Evolutionary conservation across 805 yeast genomes (phyloP), one percentile per base, ranked within the genome.

Genomic region (Ogataea ganodermae): DNA sequence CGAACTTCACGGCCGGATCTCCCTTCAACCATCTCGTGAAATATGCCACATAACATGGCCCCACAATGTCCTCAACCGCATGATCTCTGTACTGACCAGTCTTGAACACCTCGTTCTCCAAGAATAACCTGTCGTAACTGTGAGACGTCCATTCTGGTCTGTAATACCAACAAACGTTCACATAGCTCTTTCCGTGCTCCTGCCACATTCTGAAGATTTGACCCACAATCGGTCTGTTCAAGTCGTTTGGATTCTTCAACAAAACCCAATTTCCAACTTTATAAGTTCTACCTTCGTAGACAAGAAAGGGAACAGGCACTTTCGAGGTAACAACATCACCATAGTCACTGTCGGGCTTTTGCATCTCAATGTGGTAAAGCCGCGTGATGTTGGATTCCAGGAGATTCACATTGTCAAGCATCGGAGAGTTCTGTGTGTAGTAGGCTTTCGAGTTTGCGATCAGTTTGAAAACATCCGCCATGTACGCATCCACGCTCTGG

Each of bases 141-240:
- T 94, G 99, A 37, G 94, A 96, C 0, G 99, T 94, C 75, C 95
- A 97, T 66, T 94, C 98, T 1, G 99, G 97, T 57, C 98, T 81
- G 61, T 89, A 86, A 68, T 92, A 94, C 99, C 98, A 94, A 72
- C 98, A 94, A 32, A 89, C 96, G 64, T 94, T 92, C 62, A 91
- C 79, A 82, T 91, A 91, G 51, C 84, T 79, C 59, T 84, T 83
- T 8, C 81, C 80, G 46, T 91, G 95, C 54, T 90, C 95, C 50
- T 84, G 81, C 99, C 99, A 94, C 51, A 94, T 79, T 60, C 96
- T 79, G 71, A 92, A 94, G 23, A 94, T 80, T 68, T 94, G 99
- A 13, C 95, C 97, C 28, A 90, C 88, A 17, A 91, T 91, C 13
- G 99, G 98, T 65, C 88, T 87, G 23, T 83, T 76, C 2, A 86